Percentiles rank a stretch among this genome's conserved stretches.
Evolutionary conservation across 2,329 filamentous ascomycete genomes (phyloP).

Genomic region (Calonectria naviculata): DNA sequence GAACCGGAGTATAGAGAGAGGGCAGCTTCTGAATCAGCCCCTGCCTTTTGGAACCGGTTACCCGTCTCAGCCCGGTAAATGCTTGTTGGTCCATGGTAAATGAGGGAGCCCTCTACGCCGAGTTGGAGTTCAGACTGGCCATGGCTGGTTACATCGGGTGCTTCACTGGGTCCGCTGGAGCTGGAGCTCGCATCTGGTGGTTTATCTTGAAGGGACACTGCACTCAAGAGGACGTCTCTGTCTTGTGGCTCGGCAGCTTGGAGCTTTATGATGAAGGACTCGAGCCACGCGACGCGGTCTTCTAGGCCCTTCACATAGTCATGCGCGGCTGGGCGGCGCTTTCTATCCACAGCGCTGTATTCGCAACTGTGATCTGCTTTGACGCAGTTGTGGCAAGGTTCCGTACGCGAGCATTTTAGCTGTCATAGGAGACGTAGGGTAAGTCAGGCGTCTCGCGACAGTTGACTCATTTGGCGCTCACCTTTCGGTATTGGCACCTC

Average conservation of each 20-base stretch:
- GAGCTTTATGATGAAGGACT: constrained; percentile 22
- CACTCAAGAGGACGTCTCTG: constrained; percentile 10
- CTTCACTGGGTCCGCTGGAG: not conserved
- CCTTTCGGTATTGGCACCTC: constrained; percentile 25
- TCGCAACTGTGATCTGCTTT: constrained; percentile 17
- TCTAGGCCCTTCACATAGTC: constrained; percentile 37
- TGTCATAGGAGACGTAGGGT: not conserved
- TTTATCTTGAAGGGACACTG: constrained; percentile 1
- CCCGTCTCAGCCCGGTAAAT: constrained; percentile 35
- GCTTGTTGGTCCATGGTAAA: constrained; percentile 37
- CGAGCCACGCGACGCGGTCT: constrained; percentile 31
- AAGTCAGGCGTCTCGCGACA: not conserved
- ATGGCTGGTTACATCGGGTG: not conserved
- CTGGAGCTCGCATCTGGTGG: not conserved
- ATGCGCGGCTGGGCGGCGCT: constrained; percentile 25
- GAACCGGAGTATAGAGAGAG: constrained; percentile 13
- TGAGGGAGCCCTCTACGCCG: constrained; percentile 26
- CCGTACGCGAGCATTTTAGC: constrained; percentile 24
- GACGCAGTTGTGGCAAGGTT: constrained; percentile 21
- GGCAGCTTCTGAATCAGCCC: not conserved
- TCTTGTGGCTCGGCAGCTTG: constrained; percentile 19
- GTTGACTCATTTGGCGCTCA: not conserved
- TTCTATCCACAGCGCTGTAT: constrained; percentile 19
- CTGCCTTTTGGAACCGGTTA: not conserved
- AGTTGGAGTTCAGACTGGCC: constrained; percentile 11